Conservation (phyloP, 2,329 filamentous ascomycete genomes). For the Didymella pinodella region DNA sequence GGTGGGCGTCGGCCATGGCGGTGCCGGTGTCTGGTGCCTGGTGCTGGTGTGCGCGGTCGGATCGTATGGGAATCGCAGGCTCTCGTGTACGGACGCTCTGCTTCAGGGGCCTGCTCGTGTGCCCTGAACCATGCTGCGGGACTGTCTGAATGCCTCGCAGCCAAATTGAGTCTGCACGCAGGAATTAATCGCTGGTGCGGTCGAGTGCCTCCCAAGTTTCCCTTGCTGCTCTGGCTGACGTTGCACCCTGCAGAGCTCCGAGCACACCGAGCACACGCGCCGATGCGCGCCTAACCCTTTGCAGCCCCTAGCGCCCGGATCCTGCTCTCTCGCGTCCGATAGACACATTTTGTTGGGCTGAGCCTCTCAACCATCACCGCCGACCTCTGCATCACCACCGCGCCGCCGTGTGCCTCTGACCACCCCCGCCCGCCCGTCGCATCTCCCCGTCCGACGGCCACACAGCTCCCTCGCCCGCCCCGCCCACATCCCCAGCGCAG, state of each 20-base stretch:
- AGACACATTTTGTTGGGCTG: constrained; percentile 45
- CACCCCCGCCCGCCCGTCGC: constrained; percentile 30
- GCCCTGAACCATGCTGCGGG: background rate
- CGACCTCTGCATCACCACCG: constrained; percentile 21
- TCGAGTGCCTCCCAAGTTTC: constrained; percentile 3
- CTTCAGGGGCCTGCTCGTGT: constrained; percentile 5
- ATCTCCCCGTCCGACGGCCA: constrained; percentile 24
- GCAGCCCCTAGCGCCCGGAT: constrained; percentile 2
- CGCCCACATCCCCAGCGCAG: constrained; percentile 28
- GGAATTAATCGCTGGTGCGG: background rate
- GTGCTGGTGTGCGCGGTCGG: background rate
- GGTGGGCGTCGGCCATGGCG: constrained; percentile 49
- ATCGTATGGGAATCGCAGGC: background rate
- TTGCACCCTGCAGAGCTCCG: constrained; percentile 2
- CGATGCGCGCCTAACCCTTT: constrained; percentile 26
- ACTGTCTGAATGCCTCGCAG: background rate
- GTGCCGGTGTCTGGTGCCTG: constrained; percentile 18
- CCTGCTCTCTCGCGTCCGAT: constrained; percentile 5
- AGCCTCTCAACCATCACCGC: constrained; percentile 30
- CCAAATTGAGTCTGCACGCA: background rate
- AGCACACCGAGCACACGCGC: background rate
- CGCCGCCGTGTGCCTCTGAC: constrained; percentile 15
- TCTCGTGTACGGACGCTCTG: constrained; percentile 1
- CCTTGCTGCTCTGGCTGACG: constrained; percentile 7
- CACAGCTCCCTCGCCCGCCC: constrained; percentile 29